These are phyloP conservation scores for Taxawa tesnikishii DNA, from an alignment of 2,329 filamentous ascomycete species.

Conservation along the genomic window DNA sequence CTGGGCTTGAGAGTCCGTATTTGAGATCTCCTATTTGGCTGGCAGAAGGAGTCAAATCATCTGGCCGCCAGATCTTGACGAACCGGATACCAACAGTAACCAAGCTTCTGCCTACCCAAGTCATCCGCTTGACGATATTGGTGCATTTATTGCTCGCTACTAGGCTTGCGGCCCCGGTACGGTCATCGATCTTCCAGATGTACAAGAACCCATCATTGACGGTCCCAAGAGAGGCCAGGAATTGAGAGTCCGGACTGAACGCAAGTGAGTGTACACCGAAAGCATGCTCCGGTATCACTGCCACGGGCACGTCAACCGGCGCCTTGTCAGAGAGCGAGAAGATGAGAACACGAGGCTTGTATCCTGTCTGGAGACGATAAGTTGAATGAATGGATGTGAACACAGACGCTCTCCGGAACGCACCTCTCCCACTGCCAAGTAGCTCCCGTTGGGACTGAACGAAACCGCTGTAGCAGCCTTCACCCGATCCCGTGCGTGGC, in stretches of 20 bases:
- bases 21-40: constrained; percentile 8
- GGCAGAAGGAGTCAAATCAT: constrained; percentile 30
- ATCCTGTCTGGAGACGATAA: too few relatives aligned
- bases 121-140: constrained; percentile 70
- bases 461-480: constrained; percentile 89
- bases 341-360: constrained; percentile 79
- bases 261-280: constrained; percentile 81
- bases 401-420: constrained; percentile 34
- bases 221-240: constrained; percentile 76
- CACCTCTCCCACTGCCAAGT: constrained; percentile 88
- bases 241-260: constrained; percentile 78
- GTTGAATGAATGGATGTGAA: neutral
- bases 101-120: constrained; percentile 76
- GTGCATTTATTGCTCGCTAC: constrained; percentile 89
- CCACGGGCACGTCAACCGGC: constrained; percentile 69
- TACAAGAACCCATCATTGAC: constrained; percentile 91
- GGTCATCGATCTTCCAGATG: constrained; percentile 77
- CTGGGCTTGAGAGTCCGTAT: constrained; percentile 18
- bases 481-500: constrained; percentile 82
- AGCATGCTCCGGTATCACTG: constrained; percentile 77
- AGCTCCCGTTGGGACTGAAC: constrained; percentile 75
- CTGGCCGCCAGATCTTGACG: constrained; percentile 84
- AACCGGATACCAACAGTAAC: constrained; percentile 84
- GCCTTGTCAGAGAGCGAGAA: constrained; percentile 69
- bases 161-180: constrained; percentile 65